Percentiles rank a stretch among this genome's conserved stretches.
phyloP scores from a whole-genome alignment of 768 basidiomycete species.

The Mycena filopes region DNA sequence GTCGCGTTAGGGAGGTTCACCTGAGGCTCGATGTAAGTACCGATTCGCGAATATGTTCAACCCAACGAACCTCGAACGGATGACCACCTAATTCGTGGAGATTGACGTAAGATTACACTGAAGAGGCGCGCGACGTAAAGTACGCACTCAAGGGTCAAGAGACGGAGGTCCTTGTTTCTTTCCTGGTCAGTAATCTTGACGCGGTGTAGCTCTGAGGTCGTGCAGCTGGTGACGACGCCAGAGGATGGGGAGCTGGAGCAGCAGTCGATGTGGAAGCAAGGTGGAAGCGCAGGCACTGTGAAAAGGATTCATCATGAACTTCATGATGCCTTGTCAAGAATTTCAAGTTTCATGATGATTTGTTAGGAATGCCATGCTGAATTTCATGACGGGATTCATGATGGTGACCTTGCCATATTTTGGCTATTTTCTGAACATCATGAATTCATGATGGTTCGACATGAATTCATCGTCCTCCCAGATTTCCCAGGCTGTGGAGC shows the following conservation, averaged over 20 bases:
- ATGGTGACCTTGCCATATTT: no score
- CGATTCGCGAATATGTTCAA: constrained; percentile 11
- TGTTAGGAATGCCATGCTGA: no score
- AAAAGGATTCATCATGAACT: no score
- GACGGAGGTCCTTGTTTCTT: constrained; percentile 84
- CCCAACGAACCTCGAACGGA: constrained; percentile 76
- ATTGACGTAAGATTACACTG: constrained; percentile 33
- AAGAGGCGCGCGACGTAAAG: constrained; percentile 27
- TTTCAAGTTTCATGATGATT: no score
- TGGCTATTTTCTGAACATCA: no score
- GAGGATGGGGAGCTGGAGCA: constrained; percentile 10
- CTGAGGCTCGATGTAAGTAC: constrained; percentile 48
- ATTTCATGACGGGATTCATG: no score
- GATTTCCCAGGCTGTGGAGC: no score
- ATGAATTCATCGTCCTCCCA: no score
- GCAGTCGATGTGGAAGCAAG: background rate
- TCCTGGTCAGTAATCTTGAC: constrained; percentile 78
- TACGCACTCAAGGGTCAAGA: constrained; percentile 81
- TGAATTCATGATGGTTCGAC: no score
- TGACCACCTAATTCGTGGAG: constrained; percentile 69
- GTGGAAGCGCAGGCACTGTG: no score
- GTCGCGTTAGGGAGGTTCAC: constrained; percentile 83
- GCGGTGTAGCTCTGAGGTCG: constrained; percentile 52
- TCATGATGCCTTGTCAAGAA: no score
- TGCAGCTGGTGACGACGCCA: constrained; percentile 40